These are phyloP conservation scores for Spiraea crenata DNA, from an alignment of 331 rosid species.

Conservation along the genomic window DNA sequence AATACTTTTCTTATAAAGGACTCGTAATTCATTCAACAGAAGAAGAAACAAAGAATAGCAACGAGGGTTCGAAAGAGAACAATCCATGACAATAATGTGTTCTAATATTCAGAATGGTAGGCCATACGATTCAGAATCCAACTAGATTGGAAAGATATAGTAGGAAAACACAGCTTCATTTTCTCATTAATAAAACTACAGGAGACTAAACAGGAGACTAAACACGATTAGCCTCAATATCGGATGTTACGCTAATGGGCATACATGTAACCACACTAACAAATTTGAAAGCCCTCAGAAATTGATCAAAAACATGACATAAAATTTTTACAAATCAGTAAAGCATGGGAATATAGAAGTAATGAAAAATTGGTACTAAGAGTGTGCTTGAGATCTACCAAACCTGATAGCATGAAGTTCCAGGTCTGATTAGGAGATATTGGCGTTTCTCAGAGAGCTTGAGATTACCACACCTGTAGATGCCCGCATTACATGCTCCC, in stretches of 20 bases:
- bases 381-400: constrained; percentile 4
- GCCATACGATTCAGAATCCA: neutral
- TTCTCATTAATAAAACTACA: neutral
- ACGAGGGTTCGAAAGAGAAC: too few relatives aligned
- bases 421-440: constrained; percentile 47
- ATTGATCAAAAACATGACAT: neutral
- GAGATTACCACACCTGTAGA: constrained; percentile 56
- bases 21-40: too few relatives aligned
- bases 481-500: constrained; percentile 57
- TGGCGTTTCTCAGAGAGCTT: constrained; percentile 59
- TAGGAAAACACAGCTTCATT: constrained; percentile 5
- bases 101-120: too few relatives aligned
- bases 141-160: neutral
- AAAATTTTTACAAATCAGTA: neutral
- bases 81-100: too few relatives aligned
- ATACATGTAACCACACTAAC: neutral
- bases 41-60: too few relatives aligned
- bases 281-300: neutral
- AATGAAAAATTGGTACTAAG: constrained; percentile 9
- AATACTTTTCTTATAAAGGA: too few relatives aligned
- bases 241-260: neutral
- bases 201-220: neutral
- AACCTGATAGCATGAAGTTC: constrained; percentile 2
- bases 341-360: constrained; percentile 18
- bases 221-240: neutral